Evolutionary conservation across 345 rosid genomes (phyloP).

Genomic region (Anacardium occidentale): DNA sequence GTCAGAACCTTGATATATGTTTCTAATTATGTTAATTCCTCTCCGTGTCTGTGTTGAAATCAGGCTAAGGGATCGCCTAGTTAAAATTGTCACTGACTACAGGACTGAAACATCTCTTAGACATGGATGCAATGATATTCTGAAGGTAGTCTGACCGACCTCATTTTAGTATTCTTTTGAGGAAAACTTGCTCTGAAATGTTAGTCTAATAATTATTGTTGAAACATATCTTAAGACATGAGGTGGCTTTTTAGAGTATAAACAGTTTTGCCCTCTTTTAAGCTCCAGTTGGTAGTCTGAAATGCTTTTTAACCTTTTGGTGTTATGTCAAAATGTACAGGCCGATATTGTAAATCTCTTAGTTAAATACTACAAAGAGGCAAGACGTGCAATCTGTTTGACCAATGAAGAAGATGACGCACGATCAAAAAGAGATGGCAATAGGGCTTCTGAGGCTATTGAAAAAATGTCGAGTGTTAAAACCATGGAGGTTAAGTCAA

Average conservation of each 20-base stretch:
- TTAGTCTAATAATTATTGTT: background rate
- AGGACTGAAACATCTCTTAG: slow-evolving; percentile 98
- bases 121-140: slow-evolving; percentile 95
- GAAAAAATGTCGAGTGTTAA: slow-evolving; percentile 43
- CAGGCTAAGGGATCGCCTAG: slow-evolving; percentile 92
- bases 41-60: slow-evolving; percentile 5
- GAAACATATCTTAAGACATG: background rate
- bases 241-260: background rate
- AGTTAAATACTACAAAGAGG: slow-evolving; percentile 87
- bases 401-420: slow-evolving; percentile 66
- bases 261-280: too few species aligned
- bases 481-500: slow-evolving; percentile 78
- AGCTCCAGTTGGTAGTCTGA: background rate
- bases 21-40: background rate
- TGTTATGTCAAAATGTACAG: slow-evolving; percentile 37
- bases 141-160: slow-evolving; percentile 54
- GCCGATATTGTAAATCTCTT: slow-evolving; percentile 91
- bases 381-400: slow-evolving; percentile 72
- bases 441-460: slow-evolving; percentile 39
- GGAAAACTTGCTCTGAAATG: background rate
- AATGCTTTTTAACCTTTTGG: slow-evolving; percentile 20
- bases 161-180: background rate
- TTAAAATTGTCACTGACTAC: slow-evolving; percentile 92
- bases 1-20: background rate
- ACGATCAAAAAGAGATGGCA: slow-evolving; percentile 52